These are phyloP conservation scores for Canavalia ensiformis DNA, from an alignment of 306 rosid genomes.

Conservation along the genomic window DNA sequence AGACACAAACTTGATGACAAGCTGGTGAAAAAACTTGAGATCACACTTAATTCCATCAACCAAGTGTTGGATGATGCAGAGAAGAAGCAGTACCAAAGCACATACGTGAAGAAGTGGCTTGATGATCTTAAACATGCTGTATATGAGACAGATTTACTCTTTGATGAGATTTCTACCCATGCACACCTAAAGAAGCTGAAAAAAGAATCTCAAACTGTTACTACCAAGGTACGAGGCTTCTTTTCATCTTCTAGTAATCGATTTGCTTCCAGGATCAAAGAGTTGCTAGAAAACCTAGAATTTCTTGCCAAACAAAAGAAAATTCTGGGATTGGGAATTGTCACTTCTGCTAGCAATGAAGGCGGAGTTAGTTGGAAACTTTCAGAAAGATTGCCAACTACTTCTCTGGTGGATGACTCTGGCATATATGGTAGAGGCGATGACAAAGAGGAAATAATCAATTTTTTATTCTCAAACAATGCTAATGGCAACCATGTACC, in stretches of 20 bases:
- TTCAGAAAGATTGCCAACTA: slow-evolving; percentile 4
- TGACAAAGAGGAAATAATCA: not conserved
- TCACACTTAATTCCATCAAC: not conserved
- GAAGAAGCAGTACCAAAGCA: slow-evolving; percentile 29
- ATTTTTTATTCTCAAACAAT: no score
- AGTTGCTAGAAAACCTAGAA: slow-evolving; percentile 32
- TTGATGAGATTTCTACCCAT: slow-evolving; percentile 48
- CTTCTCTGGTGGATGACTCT: not conserved
- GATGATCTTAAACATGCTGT: not conserved
- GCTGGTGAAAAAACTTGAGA: slow-evolving; percentile 4
- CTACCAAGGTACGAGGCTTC: not conserved
- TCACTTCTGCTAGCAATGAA: not conserved
- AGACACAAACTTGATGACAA: not conserved
- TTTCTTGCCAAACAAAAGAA: slow-evolving; percentile 39
- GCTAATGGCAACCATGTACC: no score
- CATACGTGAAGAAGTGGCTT: slow-evolving; percentile 36
- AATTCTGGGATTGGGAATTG: slow-evolving; percentile 31
- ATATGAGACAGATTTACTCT: slow-evolving; percentile 22
- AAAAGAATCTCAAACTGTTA: not conserved
- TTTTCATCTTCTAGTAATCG: not conserved
- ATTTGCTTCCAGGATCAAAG: not conserved
- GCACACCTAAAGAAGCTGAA: not conserved
- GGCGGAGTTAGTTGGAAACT: slow-evolving; percentile 24
- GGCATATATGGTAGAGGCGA: not conserved
- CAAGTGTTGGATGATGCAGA: slow-evolving; percentile 49